Evolutionary conservation across 345 rosid species (phyloP), one percentile per base, ranked within the genome.

Genomic region (Euphorbia pulcherrima): DNA sequence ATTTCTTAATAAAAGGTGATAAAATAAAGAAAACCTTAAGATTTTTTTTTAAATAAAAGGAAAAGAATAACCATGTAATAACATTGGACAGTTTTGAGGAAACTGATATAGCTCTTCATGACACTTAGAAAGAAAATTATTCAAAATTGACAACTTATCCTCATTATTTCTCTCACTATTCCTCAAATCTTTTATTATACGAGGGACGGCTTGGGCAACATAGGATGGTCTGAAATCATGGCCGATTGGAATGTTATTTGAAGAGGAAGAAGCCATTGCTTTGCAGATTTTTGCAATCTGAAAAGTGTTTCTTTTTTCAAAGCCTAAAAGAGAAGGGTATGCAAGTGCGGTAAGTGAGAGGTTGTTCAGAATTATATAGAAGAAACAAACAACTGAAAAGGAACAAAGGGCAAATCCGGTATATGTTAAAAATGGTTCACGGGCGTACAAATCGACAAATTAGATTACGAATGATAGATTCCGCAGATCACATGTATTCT

Each of bases 1-100:
- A 2, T 24, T 14, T 55, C 33, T 55, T 13, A 1, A 11, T 27
- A 8, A 24, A 55, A 55, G 1, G 8, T 6, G 28, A 26, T 13
- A 55, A 26, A 35, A 55, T 27, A 16, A 26, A 26, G n/a, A 55
- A 55, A 55, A 26, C 21, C 14, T 26, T 2, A n/a, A n/a, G n/a
- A n/a, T n/a, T n/a, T n/a, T n/a, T n/a, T n/a, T n/a, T n/a, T n/a
- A 47, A 44, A 41, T 8, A 8, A 27, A 64, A 44, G 23, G n/a
- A n/a, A n/a, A 68, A 58, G 26, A 35, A 46, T 14, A 8, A 75
- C 82, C 77, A 11, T 79, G 74, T 52, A 68, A 17, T 47, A 79
- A 40, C 16, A 72, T 68, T 47, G 47, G 29, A 58, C 12, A 46
- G 74, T 76, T 47, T 21, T 61, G 82, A 65, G 74, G 77, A 60